Base-by-base conservation (phyloP, 129 eudicot species). In the Erigeron canadensis region DNA sequence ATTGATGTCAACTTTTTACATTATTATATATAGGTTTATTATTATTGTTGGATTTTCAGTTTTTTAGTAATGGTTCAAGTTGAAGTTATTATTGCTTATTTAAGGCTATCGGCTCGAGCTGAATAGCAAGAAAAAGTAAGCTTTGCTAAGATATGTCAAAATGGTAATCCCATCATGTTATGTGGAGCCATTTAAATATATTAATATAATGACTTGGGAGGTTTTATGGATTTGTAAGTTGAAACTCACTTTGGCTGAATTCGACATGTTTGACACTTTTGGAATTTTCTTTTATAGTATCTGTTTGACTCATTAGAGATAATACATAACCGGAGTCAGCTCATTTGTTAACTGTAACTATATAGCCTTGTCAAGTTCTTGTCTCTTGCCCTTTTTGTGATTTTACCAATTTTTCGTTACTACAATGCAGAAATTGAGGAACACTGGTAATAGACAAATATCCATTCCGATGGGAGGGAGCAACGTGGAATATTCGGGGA, bases 371-470 rank as follows among this genome's bases (percentile, higher is more conserved):
- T 42, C 6, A 65, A 10, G 23, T 64, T 64, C 39, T 17, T 41
- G 69, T 48, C 7, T 48, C 55, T 9, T 51, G 21, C 19, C n/a
- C 5, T 54, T 37, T 65, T 75, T 53, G 5, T 65, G 23, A 42
- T 38, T 62, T 34, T 37, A 12, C 39, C 17, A 17, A n/a, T 37
- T 55, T 56, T 54, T 75, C 38, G n/a, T 75, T 42, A 65, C 73
- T 56, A 44, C 1, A 54, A 43, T 75, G 79, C 79, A 75, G 79
- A 75, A 75, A 66, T 6, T 66, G 59, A 66, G 79, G 72, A 65
- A 55, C 79, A 55, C 73, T 23, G 71, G 15, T 11, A 75, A 43
- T 12, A 65, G 37, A 66, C 79, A 75, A 55, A 75, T 73, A 55
- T 55, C 79, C 5, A 34, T 66, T 28, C 40, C 67, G 10, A 75